Evolutionary conservation across 495 filamentous ascomycete species (phyloP).

Genomic region (Podospora didyma): DNA sequence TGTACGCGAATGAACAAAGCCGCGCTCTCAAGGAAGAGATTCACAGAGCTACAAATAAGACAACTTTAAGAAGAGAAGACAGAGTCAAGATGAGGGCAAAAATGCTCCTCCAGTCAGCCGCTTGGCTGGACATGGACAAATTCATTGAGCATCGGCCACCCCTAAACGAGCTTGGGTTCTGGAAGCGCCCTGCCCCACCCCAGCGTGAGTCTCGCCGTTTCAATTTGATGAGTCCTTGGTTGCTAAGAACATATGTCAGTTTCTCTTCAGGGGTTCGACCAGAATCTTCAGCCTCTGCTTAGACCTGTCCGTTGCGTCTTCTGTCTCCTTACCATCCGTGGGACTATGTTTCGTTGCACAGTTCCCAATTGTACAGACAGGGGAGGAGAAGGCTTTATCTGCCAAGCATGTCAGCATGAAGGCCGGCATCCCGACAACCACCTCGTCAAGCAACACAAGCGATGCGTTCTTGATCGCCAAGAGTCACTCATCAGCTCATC

Average conservation of each 20-base stretch:
- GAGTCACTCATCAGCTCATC: background rate
- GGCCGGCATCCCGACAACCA: slow-evolving; percentile 22
- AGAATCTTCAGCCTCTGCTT: slow-evolving; percentile 15
- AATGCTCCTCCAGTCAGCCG: slow-evolving; percentile 9
- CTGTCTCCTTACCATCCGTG: slow-evolving; percentile 23
- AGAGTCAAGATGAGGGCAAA: background rate
- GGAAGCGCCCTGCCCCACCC: slow-evolving; percentile 22
- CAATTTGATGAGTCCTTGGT: background rate
- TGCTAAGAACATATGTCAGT: slow-evolving; percentile 5
- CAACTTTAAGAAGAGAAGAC: background rate
- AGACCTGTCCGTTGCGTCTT: slow-evolving; percentile 14
- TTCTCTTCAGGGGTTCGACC: slow-evolving; percentile 7
- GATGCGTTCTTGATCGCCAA: background rate
- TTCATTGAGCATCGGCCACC: slow-evolving; percentile 32
- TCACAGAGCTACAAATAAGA: background rate
- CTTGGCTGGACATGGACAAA: slow-evolving; percentile 37
- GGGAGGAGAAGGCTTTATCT: slow-evolving; percentile 7
- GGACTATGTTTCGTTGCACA: slow-evolving; percentile 26
- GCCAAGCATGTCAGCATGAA: slow-evolving; percentile 28
- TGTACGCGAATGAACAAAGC: background rate
- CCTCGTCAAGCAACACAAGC: background rate
- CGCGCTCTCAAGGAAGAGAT: background rate
- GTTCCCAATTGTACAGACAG: background rate
- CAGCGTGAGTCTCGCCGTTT: slow-evolving; percentile 11
- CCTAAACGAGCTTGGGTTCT: slow-evolving; percentile 14